Base-by-base conservation (phyloP, 1,284 basidiomycete genomes). In the Ustilago bromivora region DNA sequence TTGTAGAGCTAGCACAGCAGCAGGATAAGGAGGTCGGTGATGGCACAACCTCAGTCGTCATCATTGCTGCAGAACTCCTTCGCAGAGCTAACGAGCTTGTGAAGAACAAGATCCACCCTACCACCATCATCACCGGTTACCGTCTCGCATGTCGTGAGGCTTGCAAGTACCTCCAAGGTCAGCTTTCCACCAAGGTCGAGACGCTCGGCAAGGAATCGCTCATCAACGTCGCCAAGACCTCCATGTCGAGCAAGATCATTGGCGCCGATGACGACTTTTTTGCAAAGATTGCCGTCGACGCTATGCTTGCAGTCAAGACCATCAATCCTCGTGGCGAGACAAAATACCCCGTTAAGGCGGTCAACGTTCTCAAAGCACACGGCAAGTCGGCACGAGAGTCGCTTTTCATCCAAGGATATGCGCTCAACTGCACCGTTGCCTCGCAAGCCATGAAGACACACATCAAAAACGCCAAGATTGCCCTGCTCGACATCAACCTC, bases 21-120 rank as follows among this genome's bases (percentile, higher is more conserved):
- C 96, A 99, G 88, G 97, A 99, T 88, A 98, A 96, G 87, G 97
- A 99, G 88, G 97, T 99, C 36, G 97, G 97, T 53, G 97, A 99
- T 88, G 97, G 97, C 13, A 99, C 97, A 9, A 99, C 97, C 1
- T 98, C 96, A 12, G 97, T 99, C 52, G 97, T 99, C 53, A 94
- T 99, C 81, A 91, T 99, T 82, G 95, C 96, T 56, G 95, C 97
- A 17, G 96, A 99, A 87, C 91, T 99, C 46, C 89, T 99, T 73
- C 92, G 94, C 78, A 90, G 97, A 66, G 97, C 96, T 71, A 99
- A 99, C 87, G 97, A 99, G 86, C 92, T 99, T 52, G 95, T 99
- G 79, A 95, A 97, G 88, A 93, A 95, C 86, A 98, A 95, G 88
- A 98, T 99, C 67, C 97, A 99, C 87, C 97, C 97, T 4, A 99